Conservation (phyloP, 331 rosid species). For the Pyrus hybrid region DNA sequence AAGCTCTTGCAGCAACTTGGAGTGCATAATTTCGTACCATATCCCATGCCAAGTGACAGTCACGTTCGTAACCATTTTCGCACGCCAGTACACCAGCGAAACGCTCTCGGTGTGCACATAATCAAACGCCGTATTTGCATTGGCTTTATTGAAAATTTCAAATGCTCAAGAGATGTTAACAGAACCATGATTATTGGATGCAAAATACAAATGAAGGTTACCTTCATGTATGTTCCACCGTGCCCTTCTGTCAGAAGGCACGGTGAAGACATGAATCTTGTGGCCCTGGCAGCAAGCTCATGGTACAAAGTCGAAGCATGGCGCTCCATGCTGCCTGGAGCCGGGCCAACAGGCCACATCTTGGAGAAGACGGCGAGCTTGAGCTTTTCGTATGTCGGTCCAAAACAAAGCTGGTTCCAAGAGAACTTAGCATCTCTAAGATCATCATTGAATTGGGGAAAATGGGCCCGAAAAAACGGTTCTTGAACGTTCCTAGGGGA, state of each 20-base stretch:
- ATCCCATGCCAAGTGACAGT: slow-evolving; percentile 26
- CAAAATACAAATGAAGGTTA: slow-evolving; percentile 21
- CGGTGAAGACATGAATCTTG: slow-evolving; percentile 20
- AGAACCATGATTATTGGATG: slow-evolving; percentile 20
- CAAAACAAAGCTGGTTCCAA: slow-evolving; percentile 24
- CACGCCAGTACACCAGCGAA: slow-evolving; percentile 23
- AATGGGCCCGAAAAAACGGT: neutral
- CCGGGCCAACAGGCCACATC: slow-evolving; percentile 23
- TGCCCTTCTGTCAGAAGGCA: slow-evolving; percentile 20
- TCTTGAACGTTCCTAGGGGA: neutral
- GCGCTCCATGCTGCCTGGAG: slow-evolving; percentile 24
- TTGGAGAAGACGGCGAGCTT: slow-evolving; percentile 27
- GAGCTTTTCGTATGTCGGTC: slow-evolving; percentile 19
- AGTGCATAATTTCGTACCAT: slow-evolving; percentile 25
- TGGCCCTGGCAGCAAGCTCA: slow-evolving; percentile 19
- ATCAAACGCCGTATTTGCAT: slow-evolving; percentile 17
- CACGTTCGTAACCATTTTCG: slow-evolving; percentile 14
- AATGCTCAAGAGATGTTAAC: slow-evolving; percentile 19
- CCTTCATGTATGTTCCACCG: slow-evolving; percentile 14
- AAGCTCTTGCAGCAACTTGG: slow-evolving; percentile 22
- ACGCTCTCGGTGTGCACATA: slow-evolving; percentile 23
- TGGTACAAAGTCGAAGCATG: slow-evolving; percentile 23
- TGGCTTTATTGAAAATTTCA: slow-evolving; percentile 7
- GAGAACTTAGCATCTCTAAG: slow-evolving; percentile 24
- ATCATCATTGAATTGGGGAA: slow-evolving; percentile 6